Evolutionary conservation across 257 asterid species (phyloP).

Genomic region (Rauvolfia tetraphylla): DNA sequence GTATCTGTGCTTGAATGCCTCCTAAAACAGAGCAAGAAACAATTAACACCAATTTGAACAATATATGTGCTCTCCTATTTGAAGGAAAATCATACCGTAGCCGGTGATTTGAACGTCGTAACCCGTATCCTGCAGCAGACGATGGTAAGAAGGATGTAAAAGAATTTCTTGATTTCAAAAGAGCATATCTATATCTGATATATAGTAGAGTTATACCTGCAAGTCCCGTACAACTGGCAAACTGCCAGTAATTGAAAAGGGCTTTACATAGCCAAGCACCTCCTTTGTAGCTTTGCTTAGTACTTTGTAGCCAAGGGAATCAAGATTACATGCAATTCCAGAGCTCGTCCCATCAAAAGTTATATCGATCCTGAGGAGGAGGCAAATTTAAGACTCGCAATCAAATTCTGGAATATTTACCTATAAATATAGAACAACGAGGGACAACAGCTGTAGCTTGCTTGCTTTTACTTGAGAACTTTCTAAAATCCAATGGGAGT

Average conservation of each 20-base stretch:
- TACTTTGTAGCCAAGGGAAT: slow-evolving; percentile 81
- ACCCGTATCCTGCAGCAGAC: slow-evolving; percentile 76
- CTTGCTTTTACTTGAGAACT: background rate
- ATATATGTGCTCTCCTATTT: no score
- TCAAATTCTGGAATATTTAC: background rate
- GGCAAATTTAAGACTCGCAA: background rate
- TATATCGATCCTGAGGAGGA: slow-evolving; percentile 48
- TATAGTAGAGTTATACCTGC: slow-evolving; percentile 52
- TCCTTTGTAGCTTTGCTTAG: slow-evolving; percentile 93
- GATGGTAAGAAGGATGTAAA: slow-evolving; percentile 5
- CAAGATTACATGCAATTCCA: slow-evolving; percentile 94
- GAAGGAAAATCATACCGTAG: slow-evolving; percentile 54
- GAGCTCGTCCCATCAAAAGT: slow-evolving; percentile 66
- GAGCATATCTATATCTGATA: background rate
- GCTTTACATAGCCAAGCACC: slow-evolving; percentile 86
- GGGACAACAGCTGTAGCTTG: background rate
- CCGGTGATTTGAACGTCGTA: slow-evolving; percentile 94
- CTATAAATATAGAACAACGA: background rate
- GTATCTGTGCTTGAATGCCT: no score
- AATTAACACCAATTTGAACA: no score
- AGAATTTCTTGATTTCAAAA: slow-evolving; percentile 1
- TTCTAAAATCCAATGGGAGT: background rate
- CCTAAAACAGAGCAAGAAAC: no score
- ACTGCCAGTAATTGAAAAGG: slow-evolving; percentile 92
- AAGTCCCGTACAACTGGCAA: slow-evolving; percentile 90